Evolutionary conservation across 345 rosid genomes (phyloP).

Genomic region (Heritiera littoralis): DNA sequence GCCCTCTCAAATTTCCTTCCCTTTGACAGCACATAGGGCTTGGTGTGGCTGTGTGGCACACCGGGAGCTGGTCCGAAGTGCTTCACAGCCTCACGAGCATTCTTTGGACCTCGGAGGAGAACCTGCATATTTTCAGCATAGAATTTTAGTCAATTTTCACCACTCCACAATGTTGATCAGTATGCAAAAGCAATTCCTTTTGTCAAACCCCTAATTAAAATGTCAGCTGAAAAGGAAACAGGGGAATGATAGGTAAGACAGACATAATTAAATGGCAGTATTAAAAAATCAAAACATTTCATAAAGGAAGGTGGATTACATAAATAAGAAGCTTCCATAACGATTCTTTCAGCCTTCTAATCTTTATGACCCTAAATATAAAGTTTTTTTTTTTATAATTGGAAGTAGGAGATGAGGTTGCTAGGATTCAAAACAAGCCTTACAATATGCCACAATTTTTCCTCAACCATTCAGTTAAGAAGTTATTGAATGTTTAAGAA

Average conservation of each 20-base stretch:
- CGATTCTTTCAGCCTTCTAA: background rate
- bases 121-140: constrained; percentile 34
- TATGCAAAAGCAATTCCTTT: too few species aligned
- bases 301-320: background rate
- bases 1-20: constrained; percentile 71
- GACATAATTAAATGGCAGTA: background rate
- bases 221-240: background rate
- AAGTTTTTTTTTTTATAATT: background rate
- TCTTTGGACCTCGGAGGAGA: constrained; percentile 76
- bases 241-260: background rate
- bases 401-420: too few species aligned
- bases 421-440: too few species aligned
- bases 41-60: constrained; percentile 77
- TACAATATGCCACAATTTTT: too few species aligned
- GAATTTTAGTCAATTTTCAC: background rate
- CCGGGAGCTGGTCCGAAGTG: constrained; percentile 87
- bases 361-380: background rate
- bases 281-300: background rate
- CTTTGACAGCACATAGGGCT: constrained; percentile 64
- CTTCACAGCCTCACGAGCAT: constrained; percentile 70
- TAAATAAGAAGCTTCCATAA: background rate
- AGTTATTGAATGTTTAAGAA: background rate
- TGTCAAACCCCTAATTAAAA: background rate
- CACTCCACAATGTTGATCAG: background rate
- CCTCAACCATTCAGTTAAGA: too few species aligned